Conservation (phyloP, 2,329 filamentous ascomycete genomes). For the Botryosphaeria dothidea region DNA sequence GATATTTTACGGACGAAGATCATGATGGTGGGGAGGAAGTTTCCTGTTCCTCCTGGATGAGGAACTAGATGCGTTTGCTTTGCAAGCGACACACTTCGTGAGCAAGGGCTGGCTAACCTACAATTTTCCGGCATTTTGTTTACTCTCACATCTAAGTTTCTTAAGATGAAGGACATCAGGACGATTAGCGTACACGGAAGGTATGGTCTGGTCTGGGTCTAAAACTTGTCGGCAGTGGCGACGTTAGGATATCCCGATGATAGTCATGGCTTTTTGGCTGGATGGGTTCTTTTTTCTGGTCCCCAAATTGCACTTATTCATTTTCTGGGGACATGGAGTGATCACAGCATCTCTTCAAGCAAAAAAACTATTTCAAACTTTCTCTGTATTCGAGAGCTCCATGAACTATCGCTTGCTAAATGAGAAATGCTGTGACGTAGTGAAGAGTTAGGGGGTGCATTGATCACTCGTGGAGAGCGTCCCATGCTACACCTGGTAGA, state of each 20-base stretch:
- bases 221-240: background rate
- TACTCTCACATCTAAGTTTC: too few relatives aligned
- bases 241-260: constrained; percentile 14
- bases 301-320: background rate
- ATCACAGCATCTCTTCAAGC: background rate
- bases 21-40: background rate
- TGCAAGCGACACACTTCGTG: background rate
- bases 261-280: constrained; percentile 12
- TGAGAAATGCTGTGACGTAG: too few relatives aligned
- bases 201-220: background rate
- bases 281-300: background rate
- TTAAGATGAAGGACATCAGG: background rate
- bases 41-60: background rate
- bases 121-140: too few relatives aligned
- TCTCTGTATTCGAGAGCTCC: background rate
- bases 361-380: background rate
- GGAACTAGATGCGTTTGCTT: background rate
- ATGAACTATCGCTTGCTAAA: too few relatives aligned
- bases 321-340: background rate
- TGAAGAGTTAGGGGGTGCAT: too few relatives aligned
- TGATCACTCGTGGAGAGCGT: too few relatives aligned
- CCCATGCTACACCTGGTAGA: too few relatives aligned
- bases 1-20: background rate
- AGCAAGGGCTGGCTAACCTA: background rate
- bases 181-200: too few relatives aligned